Evolutionary conservation across 495 filamentous ascomycete species (phyloP).

Genomic region (Penicillium pancosmium): DNA sequence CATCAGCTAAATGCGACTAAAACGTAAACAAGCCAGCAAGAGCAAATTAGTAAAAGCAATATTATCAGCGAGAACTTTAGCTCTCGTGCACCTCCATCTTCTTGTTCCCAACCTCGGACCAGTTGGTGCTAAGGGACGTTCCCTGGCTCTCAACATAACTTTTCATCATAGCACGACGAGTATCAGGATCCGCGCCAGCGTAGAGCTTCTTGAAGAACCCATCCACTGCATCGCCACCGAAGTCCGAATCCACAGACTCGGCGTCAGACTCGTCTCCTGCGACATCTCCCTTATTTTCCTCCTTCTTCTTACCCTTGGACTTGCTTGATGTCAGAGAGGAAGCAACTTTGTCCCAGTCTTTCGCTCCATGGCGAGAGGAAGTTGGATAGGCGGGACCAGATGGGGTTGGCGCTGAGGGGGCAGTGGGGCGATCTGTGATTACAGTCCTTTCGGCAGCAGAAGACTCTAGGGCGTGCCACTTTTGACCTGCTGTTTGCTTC

Average conservation of each 20-base stretch:
- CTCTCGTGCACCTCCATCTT: slow-evolving; percentile 63
- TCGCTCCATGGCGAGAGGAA: slow-evolving; percentile 79
- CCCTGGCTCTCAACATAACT: slow-evolving; percentile 92
- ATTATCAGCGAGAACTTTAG: not conserved
- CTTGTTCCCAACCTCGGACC: slow-evolving; percentile 77
- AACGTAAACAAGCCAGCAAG: not conserved
- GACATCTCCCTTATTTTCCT: slow-evolving; percentile 22
- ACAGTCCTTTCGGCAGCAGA: slow-evolving; percentile 34
- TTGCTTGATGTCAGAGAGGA: slow-evolving; percentile 55
- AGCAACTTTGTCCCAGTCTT: slow-evolving; percentile 89
- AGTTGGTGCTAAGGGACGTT: slow-evolving; percentile 90
- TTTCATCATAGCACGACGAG: slow-evolving; percentile 94
- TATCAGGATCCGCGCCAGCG: slow-evolving; percentile 75
- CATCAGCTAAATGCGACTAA: slow-evolving; percentile 20
- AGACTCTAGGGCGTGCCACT: slow-evolving; percentile 75
- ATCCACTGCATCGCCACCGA: slow-evolving; percentile 74
- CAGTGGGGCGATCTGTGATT: slow-evolving; percentile 31
- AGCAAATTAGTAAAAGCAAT: slow-evolving; percentile 5
- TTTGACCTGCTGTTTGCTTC: slow-evolving; percentile 67
- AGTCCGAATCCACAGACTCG: slow-evolving; percentile 55
- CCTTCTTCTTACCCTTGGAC: slow-evolving; percentile 22
- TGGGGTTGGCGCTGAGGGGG: slow-evolving; percentile 23
- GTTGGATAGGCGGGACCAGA: slow-evolving; percentile 76
- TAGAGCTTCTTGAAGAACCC: slow-evolving; percentile 93
- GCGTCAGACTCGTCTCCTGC: slow-evolving; percentile 45